These are phyloP conservation scores for Tetracladium marchalianum DNA, from an alignment of 495 filamentous ascomycete species.

Conservation along the genomic window DNA sequence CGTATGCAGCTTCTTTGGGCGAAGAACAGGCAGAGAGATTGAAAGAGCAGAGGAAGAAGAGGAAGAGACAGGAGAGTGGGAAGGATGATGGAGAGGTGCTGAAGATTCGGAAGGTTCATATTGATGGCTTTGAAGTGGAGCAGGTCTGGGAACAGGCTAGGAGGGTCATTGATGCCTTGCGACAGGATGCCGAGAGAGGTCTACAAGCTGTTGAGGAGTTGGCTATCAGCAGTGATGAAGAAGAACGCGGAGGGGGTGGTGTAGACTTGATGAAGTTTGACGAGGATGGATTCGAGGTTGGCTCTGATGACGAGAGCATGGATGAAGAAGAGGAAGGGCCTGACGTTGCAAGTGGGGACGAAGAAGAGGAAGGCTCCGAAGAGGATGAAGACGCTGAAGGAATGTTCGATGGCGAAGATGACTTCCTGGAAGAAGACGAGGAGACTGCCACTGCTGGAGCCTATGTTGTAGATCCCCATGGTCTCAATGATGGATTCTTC, in stretches of 20 bases:
- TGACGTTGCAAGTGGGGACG: not conserved
- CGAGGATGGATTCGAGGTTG: constrained; percentile 38
- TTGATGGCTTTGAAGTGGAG: constrained; percentile 76
- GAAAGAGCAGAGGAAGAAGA: constrained; percentile 50
- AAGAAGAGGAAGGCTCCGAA: constrained; percentile 18
- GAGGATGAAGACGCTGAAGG: constrained; percentile 27
- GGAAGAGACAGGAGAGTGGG: constrained; percentile 39
- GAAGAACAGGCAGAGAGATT: constrained; percentile 51
- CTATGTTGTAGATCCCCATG: constrained; percentile 38
- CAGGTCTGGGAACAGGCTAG: constrained; percentile 94
- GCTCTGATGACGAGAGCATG: constrained; percentile 24
- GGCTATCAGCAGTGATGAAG: constrained; percentile 10
- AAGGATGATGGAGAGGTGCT: constrained; percentile 35
- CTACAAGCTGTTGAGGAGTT: constrained; percentile 30
- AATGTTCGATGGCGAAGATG: constrained; percentile 25
- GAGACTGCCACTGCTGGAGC: constrained; percentile 21
- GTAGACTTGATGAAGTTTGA: constrained; percentile 30
- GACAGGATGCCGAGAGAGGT: constrained; percentile 39
- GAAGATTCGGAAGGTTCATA: constrained; percentile 67
- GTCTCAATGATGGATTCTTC: constrained; percentile 93
- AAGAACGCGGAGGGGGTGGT: constrained; percentile 9
- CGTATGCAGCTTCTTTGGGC: constrained; percentile 58
- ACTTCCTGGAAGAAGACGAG: constrained; percentile 26
- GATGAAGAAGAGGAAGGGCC: constrained; percentile 14
- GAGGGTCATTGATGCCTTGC: constrained; percentile 56